A percentile compares a stretch with the other conserved stretches of the same genome.
Evolutionary conservation across 2,329 filamentous ascomycete genomes (phyloP).

Genomic region (Cladophialophora chaetospira): DNA sequence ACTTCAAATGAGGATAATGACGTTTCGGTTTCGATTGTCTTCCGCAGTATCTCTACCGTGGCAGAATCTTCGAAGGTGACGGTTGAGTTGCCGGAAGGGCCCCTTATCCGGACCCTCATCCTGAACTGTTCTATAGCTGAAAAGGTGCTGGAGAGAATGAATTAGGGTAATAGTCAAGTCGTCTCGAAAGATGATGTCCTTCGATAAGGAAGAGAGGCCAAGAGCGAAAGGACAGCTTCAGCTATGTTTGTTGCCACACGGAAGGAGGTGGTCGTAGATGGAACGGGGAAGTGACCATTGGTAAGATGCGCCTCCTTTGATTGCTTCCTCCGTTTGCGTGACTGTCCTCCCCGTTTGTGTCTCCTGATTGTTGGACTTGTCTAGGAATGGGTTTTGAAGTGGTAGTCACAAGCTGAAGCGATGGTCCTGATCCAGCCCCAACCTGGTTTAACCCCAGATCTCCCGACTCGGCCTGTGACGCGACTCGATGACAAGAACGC

Average conservation of each 20-base stretch:
- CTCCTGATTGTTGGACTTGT: too few species aligned
- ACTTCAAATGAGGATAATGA: slow-evolving; percentile 68
- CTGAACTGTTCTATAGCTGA: not conserved
- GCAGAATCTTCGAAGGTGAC: slow-evolving; percentile 69
- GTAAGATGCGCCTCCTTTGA: not conserved
- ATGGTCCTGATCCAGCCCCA: slow-evolving; percentile 9
- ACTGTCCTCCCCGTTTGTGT: too few species aligned
- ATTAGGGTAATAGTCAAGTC: not conserved
- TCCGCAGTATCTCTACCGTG: slow-evolving; percentile 45
- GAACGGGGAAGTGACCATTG: slow-evolving; percentile 5
- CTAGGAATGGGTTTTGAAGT: not conserved
- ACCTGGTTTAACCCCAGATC: slow-evolving; percentile 13
- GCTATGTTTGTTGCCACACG: slow-evolving; percentile 12
- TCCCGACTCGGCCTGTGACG: slow-evolving; percentile 2
- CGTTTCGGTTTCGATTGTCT: slow-evolving; percentile 59
- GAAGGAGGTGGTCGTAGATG: slow-evolving; percentile 11
- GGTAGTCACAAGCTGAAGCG: not conserved
- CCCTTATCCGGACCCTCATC: slow-evolving; percentile 76
- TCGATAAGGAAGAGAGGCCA: not conserved
- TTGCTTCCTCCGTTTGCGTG: not conserved
- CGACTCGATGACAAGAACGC: slow-evolving; percentile 6
- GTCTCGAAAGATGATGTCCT: slow-evolving; percentile 36
- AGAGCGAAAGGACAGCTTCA: slow-evolving; percentile 1
- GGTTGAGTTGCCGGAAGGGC: slow-evolving; percentile 67
- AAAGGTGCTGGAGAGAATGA: not conserved